phyloP scores from a whole-genome alignment of 148 eudicot genomes.

The Amaranthus cruentus region DNA sequence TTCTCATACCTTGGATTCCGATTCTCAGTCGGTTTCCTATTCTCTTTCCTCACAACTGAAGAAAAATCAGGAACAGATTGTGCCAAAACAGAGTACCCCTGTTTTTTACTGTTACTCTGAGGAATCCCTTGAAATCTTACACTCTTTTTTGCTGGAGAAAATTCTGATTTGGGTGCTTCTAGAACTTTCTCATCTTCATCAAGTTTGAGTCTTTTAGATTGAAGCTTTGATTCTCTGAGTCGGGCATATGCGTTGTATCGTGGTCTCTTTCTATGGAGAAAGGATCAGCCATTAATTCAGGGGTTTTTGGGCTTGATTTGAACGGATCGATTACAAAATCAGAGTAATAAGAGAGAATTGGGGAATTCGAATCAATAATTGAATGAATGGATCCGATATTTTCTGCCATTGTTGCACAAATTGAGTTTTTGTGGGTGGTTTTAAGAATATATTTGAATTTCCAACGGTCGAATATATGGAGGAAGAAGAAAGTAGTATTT shows the following conservation, averaged over 20 bases:
- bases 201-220: conserved; percentile 25
- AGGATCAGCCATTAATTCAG: conserved; percentile 30
- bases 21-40: conserved; percentile 47
- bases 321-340: not conserved
- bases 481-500: conserved; percentile 8
- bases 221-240: conserved; percentile 59
- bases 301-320: conserved; percentile 16
- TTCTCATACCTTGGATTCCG: conserved; percentile 21
- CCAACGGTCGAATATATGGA: conserved; percentile 43
- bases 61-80: conserved; percentile 95
- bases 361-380: not conserved
- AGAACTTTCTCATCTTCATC: conserved; percentile 13
- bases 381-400: conserved; percentile 22
- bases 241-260: conserved; percentile 63
- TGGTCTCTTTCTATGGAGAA: conserved; percentile 56
- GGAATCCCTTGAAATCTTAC: conserved; percentile 37
- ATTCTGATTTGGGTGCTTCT: conserved; percentile 19
- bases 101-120: conserved; percentile 20
- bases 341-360: conserved; percentile 31
- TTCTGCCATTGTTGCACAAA: conserved; percentile 33
- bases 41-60: conserved; percentile 66
- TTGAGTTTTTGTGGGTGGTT: not conserved
- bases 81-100: conserved; percentile 50
- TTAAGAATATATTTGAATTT: conserved; percentile 14
- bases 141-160: conserved; percentile 48